A percentile compares a stretch with the other conserved stretches of the same genome.
Conservation (phyloP, 495 filamentous ascomycete species). For the Trichocladium uniseriatum region DNA sequence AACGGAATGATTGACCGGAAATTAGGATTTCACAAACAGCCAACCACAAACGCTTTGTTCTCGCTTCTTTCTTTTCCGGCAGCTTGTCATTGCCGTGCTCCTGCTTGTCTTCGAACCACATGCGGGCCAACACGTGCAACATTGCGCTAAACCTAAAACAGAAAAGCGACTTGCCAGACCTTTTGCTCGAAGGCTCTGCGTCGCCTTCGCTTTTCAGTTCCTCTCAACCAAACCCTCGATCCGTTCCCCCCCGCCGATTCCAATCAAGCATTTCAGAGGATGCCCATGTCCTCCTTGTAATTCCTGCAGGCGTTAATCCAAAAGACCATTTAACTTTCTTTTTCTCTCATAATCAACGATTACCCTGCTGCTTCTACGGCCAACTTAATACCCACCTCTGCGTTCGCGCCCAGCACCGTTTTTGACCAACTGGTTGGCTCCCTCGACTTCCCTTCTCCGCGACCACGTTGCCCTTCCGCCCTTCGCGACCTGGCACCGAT, state of each 20-base stretch:
- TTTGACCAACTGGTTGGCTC: conserved; percentile 7
- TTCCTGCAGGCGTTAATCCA: conserved; percentile 15
- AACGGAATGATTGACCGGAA: too few relatives aligned
- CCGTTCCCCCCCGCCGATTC: not conserved
- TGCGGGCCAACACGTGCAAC: conserved; percentile 21
- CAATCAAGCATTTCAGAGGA: conserved; percentile 8
- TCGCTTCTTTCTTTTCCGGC: too few relatives aligned
- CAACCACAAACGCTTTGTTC: too few relatives aligned
- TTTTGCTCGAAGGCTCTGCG: conserved; percentile 31
- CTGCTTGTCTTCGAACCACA: not conserved
- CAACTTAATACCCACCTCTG: conserved; percentile 14
- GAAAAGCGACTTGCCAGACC: conserved; percentile 13
- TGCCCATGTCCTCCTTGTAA: conserved; percentile 21
- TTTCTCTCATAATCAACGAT: conserved; percentile 2
- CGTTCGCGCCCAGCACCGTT: not conserved
- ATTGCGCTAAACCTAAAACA: conserved; percentile 1
- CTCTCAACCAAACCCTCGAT: conserved; percentile 12
- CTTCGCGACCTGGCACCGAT: not conserved
- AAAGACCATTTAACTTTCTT: conserved; percentile 13
- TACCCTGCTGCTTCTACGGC: conserved; percentile 1
- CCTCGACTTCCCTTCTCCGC: conserved; percentile 1
- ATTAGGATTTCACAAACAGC: too few relatives aligned
- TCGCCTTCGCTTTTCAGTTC: conserved; percentile 17
- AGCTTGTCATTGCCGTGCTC: too few relatives aligned
- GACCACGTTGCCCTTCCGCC: conserved; percentile 7